Evolutionary conservation across 805 yeast species (phyloP).

Genomic region (Monosporozyma yasuniensis): DNA sequence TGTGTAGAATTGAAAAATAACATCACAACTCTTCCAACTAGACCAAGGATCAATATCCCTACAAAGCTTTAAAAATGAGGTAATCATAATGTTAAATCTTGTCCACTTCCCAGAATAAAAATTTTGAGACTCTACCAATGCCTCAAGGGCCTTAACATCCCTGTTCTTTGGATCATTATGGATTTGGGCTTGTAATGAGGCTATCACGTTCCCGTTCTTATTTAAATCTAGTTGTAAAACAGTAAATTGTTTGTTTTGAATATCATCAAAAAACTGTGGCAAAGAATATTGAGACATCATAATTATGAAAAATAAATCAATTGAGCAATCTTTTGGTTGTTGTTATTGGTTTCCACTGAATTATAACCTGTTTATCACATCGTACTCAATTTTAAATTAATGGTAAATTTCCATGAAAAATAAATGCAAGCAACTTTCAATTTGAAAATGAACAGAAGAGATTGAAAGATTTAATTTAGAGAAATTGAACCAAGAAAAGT

Average conservation of each 20-base stretch:
- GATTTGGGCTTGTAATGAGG: conserved; percentile 30
- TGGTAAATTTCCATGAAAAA: neutral
- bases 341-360: neutral
- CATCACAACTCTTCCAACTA: conserved; percentile 40
- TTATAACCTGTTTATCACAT: neutral
- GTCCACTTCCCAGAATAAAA: conserved; percentile 19
- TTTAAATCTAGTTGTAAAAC: conserved; percentile 25
- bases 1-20: conserved; percentile 35
- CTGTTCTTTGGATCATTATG: neutral
- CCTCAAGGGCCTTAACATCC: conserved; percentile 12
- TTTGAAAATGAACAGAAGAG: neutral
- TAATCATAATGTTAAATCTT: conserved; percentile 38
- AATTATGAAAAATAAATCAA: neutral
- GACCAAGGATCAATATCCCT: conserved; percentile 48
- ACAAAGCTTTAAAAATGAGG: conserved; percentile 40
- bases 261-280: conserved; percentile 14
- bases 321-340: neutral
- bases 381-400: neutral
- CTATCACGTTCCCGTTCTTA: conserved; percentile 26
- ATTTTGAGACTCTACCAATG: conserved; percentile 11
- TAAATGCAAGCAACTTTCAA: neutral
- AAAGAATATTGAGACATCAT: conserved; percentile 7
- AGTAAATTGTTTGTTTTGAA: conserved; percentile 12
- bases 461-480: neutral
- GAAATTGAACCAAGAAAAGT: neutral